Evolutionary conservation across 1,284 basidiomycete species (phyloP), one percentile per base, ranked within the genome.

Genomic region (Sporisorium graminicola): DNA sequence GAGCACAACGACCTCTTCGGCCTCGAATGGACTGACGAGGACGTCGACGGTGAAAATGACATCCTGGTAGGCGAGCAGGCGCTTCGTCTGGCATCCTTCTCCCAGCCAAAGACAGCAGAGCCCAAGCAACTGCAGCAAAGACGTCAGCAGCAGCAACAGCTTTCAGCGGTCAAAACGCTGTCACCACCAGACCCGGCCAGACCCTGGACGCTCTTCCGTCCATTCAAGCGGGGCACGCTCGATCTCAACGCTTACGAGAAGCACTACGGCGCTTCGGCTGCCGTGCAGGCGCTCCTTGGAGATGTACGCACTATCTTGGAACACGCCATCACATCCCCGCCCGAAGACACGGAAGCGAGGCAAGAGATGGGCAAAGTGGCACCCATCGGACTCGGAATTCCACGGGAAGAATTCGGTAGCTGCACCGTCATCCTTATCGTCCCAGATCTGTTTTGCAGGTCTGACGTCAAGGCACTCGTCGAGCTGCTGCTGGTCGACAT

Each of bases 401-500:
- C 68, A 13, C 54, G 46, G 3, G 14, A 54, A 26, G 58, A 68
- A 20, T 74, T 73, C 29, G 31, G 26, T 31, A 51, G 61, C 31
- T 93, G 92, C 86, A 94, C 93, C 4, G 92, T 93, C 24, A 90
- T 98, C 37, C 89, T 99, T 5, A 90, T 99, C 49, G 91, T 99
- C 29, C 96, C 97, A 5, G 96, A 99, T 86, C 90, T 95, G 69
- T 95, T 93, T 78, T 93, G 96, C 66, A 88, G 92, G 58, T 87
- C 89, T 18, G 98, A 97, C 83, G 90, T 98, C 56, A 90, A 91
- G 64, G 92, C 92, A 68, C 88, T 97, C 80, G 89, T 91, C 14
- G 89, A 93, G 74, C 87, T 98, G 16, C 86, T 98, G 8, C 86
- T 99, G 44, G 87, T 90, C 42, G 89, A 90, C 6, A 91, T 99